These are phyloP conservation scores for Claviceps maximensis DNA, from an alignment of 2,329 filamentous ascomycete species.

Conservation along the genomic window DNA sequence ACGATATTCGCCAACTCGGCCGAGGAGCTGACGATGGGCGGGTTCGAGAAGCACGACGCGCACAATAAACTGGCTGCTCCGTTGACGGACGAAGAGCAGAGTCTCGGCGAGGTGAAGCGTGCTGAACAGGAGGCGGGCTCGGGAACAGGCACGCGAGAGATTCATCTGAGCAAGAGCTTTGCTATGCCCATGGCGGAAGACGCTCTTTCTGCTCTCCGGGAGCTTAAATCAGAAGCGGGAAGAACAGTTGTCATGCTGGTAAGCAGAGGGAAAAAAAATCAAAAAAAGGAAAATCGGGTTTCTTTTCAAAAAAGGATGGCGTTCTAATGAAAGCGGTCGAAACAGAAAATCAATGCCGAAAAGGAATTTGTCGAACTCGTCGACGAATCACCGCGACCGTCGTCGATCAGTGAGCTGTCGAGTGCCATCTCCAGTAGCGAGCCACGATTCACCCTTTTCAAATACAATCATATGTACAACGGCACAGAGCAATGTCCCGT, in stretches of 20 bases:
- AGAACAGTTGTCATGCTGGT: conserved; percentile 53
- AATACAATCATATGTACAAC: conserved; percentile 45
- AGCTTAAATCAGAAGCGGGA: conserved; percentile 37
- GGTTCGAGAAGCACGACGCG: conserved; percentile 60
- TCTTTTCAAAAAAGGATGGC: neutral
- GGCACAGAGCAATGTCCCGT: conserved; percentile 43
- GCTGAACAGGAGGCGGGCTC: conserved; percentile 62
- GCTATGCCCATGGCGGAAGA: conserved; percentile 47
- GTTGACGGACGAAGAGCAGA: conserved; percentile 65
- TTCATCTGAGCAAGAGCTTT: conserved; percentile 44
- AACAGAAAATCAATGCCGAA: conserved; percentile 56
- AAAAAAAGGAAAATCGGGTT: neutral
- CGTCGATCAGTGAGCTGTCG: conserved; percentile 45
- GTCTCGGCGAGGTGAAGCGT: conserved; percentile 57
- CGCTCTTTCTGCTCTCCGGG: conserved; percentile 50
- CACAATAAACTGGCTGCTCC: conserved; percentile 54
- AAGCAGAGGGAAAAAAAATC: conserved; percentile 16
- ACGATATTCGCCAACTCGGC: conserved; percentile 59
- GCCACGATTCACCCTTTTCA: conserved; percentile 69
- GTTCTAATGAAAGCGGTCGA: neutral
- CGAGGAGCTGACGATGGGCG: conserved; percentile 53
- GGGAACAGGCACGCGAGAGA: conserved; percentile 48
- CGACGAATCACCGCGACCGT: conserved; percentile 33
- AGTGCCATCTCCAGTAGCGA: conserved; percentile 50
- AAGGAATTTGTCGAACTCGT: conserved; percentile 59